Conservation (phyloP, 352 stramenopile genomes). For the Phytophthora ramorum region DNA sequence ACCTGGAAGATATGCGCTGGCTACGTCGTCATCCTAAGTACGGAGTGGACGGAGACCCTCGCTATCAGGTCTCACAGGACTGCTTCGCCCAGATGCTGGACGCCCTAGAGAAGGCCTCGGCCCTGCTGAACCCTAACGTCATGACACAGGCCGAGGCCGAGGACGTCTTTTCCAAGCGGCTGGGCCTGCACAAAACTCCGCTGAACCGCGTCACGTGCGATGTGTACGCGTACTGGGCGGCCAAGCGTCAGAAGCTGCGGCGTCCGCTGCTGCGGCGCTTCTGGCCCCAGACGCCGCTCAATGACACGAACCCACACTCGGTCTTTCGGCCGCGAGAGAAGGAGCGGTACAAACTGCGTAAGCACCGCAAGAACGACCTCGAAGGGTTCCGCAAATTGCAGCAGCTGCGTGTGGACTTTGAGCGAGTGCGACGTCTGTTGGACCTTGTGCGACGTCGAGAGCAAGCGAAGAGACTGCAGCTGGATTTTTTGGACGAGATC, state of each 20-base stretch:
- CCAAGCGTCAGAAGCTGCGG: conserved; percentile 92
- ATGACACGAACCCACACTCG: conserved; percentile 98
- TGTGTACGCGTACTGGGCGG: conserved; percentile 96
- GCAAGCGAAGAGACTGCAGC: conserved; percentile 76
- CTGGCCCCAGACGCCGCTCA: conserved; percentile 95
- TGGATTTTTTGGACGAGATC: conserved; percentile 86
- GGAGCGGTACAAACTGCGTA: conserved; percentile 96
- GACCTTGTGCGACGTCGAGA: conserved; percentile 90
- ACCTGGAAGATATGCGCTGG: conserved; percentile 90
- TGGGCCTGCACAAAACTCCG: conserved; percentile 72
- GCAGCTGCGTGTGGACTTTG: conserved; percentile 94
- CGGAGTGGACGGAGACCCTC: conserved; percentile 78
- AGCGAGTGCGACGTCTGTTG: conserved; percentile 84
- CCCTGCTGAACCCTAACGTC: conserved; percentile 79
- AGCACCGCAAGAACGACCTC: conserved; percentile 97
- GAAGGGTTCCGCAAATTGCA: conserved; percentile 95
- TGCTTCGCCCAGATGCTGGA: conserved; percentile 87
- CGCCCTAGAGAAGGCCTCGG: conserved; percentile 85
- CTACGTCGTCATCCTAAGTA: conserved; percentile 85
- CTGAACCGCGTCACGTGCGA: conserved; percentile 79
- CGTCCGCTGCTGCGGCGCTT: conserved; percentile 95
- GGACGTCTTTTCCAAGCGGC: conserved; percentile 72
- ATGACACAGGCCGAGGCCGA: conserved; percentile 79
- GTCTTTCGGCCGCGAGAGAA: conserved; percentile 99
- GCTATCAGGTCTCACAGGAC: conserved; percentile 76